These are phyloP conservation scores for Nematocida minor DNA, from an alignment of 371 early-diverging fungal species.

Conservation along the genomic window DNA sequence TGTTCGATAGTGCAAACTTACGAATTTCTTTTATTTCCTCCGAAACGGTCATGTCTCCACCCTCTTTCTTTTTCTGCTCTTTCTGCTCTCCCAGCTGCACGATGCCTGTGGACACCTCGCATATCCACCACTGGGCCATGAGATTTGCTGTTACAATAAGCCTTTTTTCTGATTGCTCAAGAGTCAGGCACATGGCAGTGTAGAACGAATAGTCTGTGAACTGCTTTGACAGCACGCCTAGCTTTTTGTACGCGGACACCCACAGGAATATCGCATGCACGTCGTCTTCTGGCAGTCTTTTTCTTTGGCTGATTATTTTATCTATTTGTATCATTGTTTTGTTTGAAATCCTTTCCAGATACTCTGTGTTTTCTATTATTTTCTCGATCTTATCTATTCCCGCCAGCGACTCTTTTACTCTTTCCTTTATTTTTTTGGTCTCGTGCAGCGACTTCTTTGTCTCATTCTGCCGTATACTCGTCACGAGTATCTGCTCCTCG, in stretches of 20 bases:
- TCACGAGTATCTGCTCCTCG: constrained; percentile 6
- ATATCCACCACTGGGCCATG: constrained; percentile 46
- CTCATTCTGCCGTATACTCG: background rate
- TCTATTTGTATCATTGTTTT: constrained; percentile 32
- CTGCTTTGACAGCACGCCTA: background rate
- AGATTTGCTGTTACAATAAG: constrained; percentile 8
- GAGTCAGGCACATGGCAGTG: background rate
- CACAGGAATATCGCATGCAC: constrained; percentile 7
- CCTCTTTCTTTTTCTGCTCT: background rate
- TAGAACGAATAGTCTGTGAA: constrained; percentile 32
- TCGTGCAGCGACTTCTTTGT: constrained; percentile 4
- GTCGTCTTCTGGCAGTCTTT: constrained; percentile 5
- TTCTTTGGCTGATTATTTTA: background rate
- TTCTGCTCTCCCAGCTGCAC: background rate
- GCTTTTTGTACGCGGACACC: background rate
- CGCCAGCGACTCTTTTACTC: constrained; percentile 29
- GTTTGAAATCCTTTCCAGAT: constrained; percentile 16
- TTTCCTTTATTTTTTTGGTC: background rate
- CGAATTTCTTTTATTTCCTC: background rate
- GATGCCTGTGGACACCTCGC: constrained; percentile 29
- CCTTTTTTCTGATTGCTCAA: background rate
- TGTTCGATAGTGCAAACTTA: constrained; percentile 24
- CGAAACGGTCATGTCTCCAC: background rate
- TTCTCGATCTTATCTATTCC: constrained; percentile 1
- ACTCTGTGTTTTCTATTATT: background rate